A percentile compares a stretch with the other conserved stretches of the same genome.
Conservation (phyloP, 2,329 filamentous ascomycete genomes). For the Pseudogymnoascus sp. region DNA sequence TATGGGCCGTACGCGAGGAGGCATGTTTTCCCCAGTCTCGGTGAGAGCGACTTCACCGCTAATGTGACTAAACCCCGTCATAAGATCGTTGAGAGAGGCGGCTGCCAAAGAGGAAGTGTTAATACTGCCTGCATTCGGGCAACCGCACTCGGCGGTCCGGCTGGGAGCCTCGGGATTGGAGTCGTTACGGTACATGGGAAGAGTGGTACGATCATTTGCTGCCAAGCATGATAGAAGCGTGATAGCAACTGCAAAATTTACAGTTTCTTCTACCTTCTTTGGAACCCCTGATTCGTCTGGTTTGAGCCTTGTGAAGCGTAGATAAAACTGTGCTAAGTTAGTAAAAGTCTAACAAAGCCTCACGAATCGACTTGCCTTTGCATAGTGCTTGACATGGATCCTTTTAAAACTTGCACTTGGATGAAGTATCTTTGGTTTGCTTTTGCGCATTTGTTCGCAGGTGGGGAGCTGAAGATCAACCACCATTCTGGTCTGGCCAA, state of each 20-base stretch:
- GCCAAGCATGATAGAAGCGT: constrained; percentile 67
- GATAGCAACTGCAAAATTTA: constrained; percentile 34
- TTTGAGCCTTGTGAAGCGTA: constrained; percentile 64
- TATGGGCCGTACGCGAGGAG: constrained; percentile 46
- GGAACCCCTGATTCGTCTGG: constrained; percentile 46
- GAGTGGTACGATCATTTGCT: constrained; percentile 60
- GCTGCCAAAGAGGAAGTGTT: constrained; percentile 13
- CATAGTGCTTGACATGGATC: constrained; percentile 70
- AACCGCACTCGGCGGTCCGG: constrained; percentile 48
- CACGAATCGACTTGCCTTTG: constrained; percentile 48
- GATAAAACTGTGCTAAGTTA: constrained; percentile 49
- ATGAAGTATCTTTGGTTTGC: constrained; percentile 52
- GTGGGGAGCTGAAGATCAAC: constrained; percentile 67
- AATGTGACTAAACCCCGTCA: constrained; percentile 7
- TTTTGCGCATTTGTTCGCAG: constrained; percentile 59
- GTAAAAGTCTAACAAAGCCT: neutral
- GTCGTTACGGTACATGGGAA: constrained; percentile 58
- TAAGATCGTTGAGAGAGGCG: neutral
- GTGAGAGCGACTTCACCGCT: constrained; percentile 38
- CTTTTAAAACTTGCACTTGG: constrained; percentile 69
- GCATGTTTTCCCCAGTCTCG: constrained; percentile 29
- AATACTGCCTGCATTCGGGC: constrained; percentile 47
- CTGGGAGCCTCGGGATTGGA: constrained; percentile 36
- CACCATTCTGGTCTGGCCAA: constrained; percentile 67
- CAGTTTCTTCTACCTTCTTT: constrained; percentile 54